phyloP scores from a whole-genome alignment of 225 moss, liverwort and hornwort species.

The Takakia lepidozioides region DNA sequence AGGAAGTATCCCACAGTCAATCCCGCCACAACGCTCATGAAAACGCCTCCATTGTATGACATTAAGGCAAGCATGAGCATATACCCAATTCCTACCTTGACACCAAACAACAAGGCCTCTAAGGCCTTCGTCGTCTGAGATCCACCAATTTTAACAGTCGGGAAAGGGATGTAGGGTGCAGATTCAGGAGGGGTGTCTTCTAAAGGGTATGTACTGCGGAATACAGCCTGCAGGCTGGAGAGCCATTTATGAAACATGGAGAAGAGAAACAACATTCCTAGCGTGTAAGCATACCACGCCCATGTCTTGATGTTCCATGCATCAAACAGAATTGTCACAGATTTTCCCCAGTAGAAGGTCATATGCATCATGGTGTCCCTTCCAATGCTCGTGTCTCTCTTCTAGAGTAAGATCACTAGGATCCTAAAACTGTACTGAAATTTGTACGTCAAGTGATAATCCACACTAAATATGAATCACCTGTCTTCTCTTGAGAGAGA shows the following conservation, averaged over 20 bases:
- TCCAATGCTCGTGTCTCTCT: too few species aligned
- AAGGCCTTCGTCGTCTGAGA: slow-evolving; percentile 12
- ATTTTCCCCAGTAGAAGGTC: slow-evolving; percentile 86
- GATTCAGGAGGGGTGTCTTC: too few species aligned
- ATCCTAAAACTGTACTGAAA: too few species aligned
- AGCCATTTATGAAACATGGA: slow-evolving; percentile 62
- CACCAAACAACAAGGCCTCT: slow-evolving; percentile 28
- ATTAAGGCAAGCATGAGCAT: slow-evolving; percentile 60
- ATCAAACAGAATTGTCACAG: slow-evolving; percentile 71
- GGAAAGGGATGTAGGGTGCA: too few species aligned
- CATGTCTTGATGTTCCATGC: slow-evolving; percentile 58
- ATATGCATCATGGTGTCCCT: slow-evolving; percentile 98
- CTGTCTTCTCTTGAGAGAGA: too few species aligned
- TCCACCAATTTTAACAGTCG: too few species aligned
- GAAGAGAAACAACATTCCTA: slow-evolving; percentile 48
- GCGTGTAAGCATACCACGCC: slow-evolving; percentile 43
- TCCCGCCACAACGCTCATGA: slow-evolving; percentile 37
- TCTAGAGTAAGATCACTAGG: too few species aligned
- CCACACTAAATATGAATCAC: too few species aligned
- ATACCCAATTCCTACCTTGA: slow-evolving; percentile 41
- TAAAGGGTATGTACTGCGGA: too few species aligned
- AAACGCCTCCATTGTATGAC: slow-evolving; percentile 62
- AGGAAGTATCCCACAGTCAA: slow-evolving; percentile 28
- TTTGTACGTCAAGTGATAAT: too few species aligned
- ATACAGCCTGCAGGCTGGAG: slow-evolving; percentile 32